Percentiles rank a stretch among this genome's conserved stretches.
These are phyloP conservation scores for Canavalia gladiata DNA, from an alignment of 306 rosid genomes.

Conservation along the genomic window DNA sequence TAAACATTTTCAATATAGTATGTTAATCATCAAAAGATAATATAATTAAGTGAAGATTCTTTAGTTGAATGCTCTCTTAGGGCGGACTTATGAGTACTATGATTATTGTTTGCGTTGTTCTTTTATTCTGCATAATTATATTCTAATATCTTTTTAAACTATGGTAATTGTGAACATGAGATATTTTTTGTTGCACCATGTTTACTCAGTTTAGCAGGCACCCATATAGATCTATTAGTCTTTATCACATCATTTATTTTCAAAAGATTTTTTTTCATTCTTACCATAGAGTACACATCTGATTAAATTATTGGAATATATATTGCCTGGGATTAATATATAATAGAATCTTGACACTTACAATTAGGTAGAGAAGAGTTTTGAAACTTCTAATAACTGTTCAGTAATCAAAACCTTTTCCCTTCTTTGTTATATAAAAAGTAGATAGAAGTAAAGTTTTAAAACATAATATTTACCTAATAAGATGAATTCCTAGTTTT, in stretches of 20 bases:
- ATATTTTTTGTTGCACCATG: background rate
- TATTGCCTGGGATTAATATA: background rate
- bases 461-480: background rate
- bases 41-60: background rate
- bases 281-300: too few species aligned
- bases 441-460: background rate
- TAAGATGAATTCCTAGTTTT: background rate
- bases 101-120: background rate
- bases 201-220: too few species aligned
- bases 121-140: background rate
- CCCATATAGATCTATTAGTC: too few species aligned
- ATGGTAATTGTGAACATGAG: background rate
- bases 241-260: too few species aligned
- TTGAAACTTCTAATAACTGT: constrained; percentile 16
- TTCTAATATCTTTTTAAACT: background rate
- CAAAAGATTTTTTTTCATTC: background rate
- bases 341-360: background rate
- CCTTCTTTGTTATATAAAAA: background rate
- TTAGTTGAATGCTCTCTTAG: background rate
- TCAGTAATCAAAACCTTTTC: background rate
- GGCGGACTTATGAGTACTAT: background rate
- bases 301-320: too few species aligned
- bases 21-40: too few species aligned
- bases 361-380: background rate
- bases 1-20: too few species aligned